Percentiles rank a stretch among this genome's conserved stretches.
These are phyloP conservation scores for Malus sieversii DNA, from an alignment of 306 rosid genomes.

Conservation along the genomic window DNA sequence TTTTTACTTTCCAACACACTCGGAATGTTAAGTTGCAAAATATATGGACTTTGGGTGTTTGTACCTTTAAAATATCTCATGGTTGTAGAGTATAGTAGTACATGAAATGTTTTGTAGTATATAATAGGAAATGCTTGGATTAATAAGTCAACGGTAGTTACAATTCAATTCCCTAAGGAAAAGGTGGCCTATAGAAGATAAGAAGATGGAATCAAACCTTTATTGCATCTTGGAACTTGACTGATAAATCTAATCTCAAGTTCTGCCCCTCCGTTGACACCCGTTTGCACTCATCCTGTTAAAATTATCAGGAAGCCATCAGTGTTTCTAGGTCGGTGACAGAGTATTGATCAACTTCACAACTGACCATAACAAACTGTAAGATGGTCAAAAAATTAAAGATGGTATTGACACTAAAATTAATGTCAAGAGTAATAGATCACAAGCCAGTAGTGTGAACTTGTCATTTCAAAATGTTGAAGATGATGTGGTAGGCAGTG, in stretches of 20 bases:
- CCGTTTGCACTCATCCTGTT: constrained; percentile 91
- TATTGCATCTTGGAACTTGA: constrained; percentile 92
- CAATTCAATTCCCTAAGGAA: background rate
- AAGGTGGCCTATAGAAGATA: background rate
- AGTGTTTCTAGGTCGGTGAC: background rate
- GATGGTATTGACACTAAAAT: background rate
- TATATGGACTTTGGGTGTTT: background rate
- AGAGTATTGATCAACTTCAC: background rate
- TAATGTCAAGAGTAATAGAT: background rate
- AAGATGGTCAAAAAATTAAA: background rate
- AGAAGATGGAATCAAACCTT: constrained; percentile 39
- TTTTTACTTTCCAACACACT: background rate
- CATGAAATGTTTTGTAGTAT: background rate
- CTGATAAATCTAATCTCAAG: constrained; percentile 80
- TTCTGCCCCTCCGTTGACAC: constrained; percentile 88
- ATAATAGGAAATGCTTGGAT: background rate
- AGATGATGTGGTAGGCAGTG: background rate
- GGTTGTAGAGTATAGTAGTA: background rate
- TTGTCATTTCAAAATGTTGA: background rate
- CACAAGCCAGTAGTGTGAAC: background rate
- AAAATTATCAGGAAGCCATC: constrained; percentile 19
- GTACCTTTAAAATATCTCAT: background rate
- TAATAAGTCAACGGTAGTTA: background rate
- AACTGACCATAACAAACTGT: background rate
- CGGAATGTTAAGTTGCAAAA: background rate